A percentile compares a stretch with the other conserved stretches of the same genome.
Evolutionary conservation across 768 basidiomycete species (phyloP).

Genomic region (Tephrocybe sp.): DNA sequence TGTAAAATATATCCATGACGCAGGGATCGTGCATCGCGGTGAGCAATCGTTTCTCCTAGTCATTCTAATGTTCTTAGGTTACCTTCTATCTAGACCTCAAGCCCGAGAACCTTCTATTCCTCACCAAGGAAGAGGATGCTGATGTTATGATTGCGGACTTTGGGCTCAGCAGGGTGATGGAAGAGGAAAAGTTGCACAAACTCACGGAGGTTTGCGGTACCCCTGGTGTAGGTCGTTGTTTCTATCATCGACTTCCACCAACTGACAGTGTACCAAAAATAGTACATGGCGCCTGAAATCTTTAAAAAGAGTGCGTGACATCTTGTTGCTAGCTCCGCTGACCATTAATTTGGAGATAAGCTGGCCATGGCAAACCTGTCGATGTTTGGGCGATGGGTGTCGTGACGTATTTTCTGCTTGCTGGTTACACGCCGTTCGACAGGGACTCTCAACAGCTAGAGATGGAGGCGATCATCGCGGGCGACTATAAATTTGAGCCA

Average conservation of each 20-base stretch:
- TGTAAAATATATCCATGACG: slow-evolving; percentile 88
- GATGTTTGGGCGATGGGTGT: slow-evolving; percentile 99
- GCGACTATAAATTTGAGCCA: slow-evolving; percentile 84
- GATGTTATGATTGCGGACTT: slow-evolving; percentile 99
- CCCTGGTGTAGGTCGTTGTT: slow-evolving; percentile 61
- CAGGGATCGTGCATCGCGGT: slow-evolving; percentile 93
- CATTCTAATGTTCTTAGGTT: neutral
- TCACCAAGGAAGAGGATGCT: slow-evolving; percentile 82
- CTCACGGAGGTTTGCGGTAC: slow-evolving; percentile 97
- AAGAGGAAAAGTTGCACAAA: slow-evolving; percentile 82
- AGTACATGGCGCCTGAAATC: slow-evolving; percentile 97
- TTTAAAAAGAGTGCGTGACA: slow-evolving; percentile 76
- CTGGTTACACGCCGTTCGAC: slow-evolving; percentile 96
- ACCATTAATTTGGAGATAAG: slow-evolving; percentile 31
- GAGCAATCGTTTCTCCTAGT: slow-evolving; percentile 14
- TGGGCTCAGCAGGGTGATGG: slow-evolving; percentile 87
- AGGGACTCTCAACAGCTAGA: slow-evolving; percentile 85
- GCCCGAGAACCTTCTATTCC: slow-evolving; percentile 97
- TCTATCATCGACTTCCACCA: slow-evolving; percentile 14
- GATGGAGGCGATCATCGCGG: slow-evolving; percentile 93
- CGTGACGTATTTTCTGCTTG: slow-evolving; percentile 93
- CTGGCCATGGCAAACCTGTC: slow-evolving; percentile 92
- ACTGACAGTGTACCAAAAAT: neutral
- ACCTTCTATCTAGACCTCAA: slow-evolving; percentile 68
- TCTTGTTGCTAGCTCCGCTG: neutral